These are phyloP conservation scores for Phytophthora capsici DNA, from an alignment of 352 stramenopile genomes.

Conservation along the genomic window DNA sequence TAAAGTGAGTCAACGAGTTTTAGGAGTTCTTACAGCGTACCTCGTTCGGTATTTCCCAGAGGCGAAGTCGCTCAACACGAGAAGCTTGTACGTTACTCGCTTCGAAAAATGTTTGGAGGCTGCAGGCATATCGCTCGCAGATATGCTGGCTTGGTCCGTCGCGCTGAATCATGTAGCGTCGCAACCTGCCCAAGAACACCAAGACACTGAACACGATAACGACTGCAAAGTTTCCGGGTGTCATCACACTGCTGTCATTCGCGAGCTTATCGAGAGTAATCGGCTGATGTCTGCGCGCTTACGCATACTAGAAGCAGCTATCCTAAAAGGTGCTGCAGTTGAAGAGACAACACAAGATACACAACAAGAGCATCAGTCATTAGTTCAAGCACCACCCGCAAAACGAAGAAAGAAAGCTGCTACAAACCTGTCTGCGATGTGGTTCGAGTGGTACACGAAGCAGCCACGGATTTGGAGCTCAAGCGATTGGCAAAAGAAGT, in stretches of 20 bases:
- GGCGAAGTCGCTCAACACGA: neutral
- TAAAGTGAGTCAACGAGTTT: conserved; percentile 21
- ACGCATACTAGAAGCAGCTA: neutral
- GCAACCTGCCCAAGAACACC: neutral
- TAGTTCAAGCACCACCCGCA: neutral
- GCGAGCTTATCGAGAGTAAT: neutral
- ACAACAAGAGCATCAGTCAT: neutral
- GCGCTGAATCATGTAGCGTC: neutral
- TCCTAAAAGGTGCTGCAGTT: neutral
- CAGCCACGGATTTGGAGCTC: conserved; percentile 14
- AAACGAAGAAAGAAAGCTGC: conserved; percentile 3
- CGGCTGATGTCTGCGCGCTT: neutral
- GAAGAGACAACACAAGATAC: neutral
- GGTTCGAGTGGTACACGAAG: conserved; percentile 14
- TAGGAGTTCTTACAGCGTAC: conserved; percentile 16
- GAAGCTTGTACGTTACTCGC: neutral
- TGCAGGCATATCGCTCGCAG: neutral
- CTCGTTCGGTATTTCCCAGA: conserved; percentile 15
- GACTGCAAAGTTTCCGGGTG: neutral
- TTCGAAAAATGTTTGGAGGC: conserved; percentile 7
- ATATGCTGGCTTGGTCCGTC: too few relatives aligned
- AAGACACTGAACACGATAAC: neutral
- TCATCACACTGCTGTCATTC: neutral
- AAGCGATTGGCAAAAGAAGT: conserved; percentile 25
- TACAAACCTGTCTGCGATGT: conserved; percentile 8